Base-by-base conservation (phyloP, 2,329 filamentous ascomycete species). In the Madurella fahalii region DNA sequence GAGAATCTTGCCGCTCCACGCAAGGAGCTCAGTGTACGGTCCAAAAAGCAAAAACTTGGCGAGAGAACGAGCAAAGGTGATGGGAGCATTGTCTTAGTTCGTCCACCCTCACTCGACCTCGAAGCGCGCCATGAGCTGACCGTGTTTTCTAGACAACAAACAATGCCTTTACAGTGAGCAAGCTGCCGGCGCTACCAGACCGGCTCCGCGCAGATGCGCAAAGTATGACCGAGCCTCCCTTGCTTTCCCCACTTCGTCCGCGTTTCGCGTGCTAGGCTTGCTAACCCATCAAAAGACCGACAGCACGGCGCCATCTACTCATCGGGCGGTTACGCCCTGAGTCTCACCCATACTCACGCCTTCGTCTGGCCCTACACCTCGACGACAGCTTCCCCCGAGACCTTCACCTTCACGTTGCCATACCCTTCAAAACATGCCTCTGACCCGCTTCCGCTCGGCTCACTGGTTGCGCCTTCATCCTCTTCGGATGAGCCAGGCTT, bases 361-460 rank as follows among this genome's bases (percentile, higher is more conserved):
- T 81, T 95, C 58, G 84, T 96, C 47, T 99, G 94, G 94, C 87
- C 90, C 15, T 97, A 97, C 72, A 84, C 84, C 30, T 77, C 80
- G n/a, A 78, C 80, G 20, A 79, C 81, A 34, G 75, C 82, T 49
- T 86, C 86, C 1, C 84, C 87, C 65, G 87, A 93, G 68, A 87
- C 90, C 20, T 89, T 92, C 63, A 84, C 83, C 9, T 90, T 99
- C 65, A 82, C 86, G 20, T 79, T 97, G 18, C 89, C 91, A 1
- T 85, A 90, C 61, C 79, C 84, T 12, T 84, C 85, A 25, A 86
- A 83, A 68, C 77, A 82, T 56, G 72, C 79, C 30, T 79, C 78
- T 58, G 89, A 93, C 54, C 82, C 87, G 17, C 76, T 95, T 5
- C 93, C 94, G 1, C 78, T 96, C 40, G 94, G 90, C 51, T 83